phyloP scores from a whole-genome alignment of 2,329 filamentous ascomycete genomes.

The Periconia macrospinosa region DNA sequence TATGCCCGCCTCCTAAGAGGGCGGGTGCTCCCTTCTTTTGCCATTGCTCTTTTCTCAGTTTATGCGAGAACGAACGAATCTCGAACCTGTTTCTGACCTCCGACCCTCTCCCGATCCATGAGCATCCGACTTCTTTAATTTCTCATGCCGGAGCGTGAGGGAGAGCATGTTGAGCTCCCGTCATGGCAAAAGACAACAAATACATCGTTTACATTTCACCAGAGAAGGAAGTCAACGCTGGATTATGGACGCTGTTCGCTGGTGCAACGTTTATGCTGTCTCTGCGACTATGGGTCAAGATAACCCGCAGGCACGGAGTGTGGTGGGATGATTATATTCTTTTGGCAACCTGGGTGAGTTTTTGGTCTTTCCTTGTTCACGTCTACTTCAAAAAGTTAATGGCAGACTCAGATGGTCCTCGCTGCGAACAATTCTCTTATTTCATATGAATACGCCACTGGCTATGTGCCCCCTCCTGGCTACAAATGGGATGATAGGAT shows the following conservation, averaged over 20 bases:
- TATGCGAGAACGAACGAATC: no score
- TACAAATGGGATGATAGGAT: conserved; percentile 55
- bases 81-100: background rate
- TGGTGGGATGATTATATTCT: conserved; percentile 48
- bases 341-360: conserved; percentile 39
- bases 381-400: background rate
- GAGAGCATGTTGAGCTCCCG: conserved; percentile 5
- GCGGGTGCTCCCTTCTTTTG: background rate
- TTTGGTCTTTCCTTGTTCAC: background rate
- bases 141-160: conserved; percentile 2
- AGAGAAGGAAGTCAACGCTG: conserved; percentile 38
- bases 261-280: conserved; percentile 41
- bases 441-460: conserved; percentile 51
- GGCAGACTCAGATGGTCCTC: conserved; percentile 43
- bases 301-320: conserved; percentile 41
- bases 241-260: conserved; percentile 44
- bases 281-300: conserved; percentile 41
- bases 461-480: conserved; percentile 44
- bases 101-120: conserved; percentile 1
- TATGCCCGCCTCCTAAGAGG: background rate
- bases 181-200: conserved; percentile 1
- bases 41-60: background rate
- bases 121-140: background rate
- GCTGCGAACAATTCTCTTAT: conserved; percentile 53
- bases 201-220: conserved; percentile 36